Percentiles rank a stretch among this genome's conserved stretches.
phyloP scores from a whole-genome alignment of 345 rosid genomes.

The Arabidopsis suecica region DNA sequence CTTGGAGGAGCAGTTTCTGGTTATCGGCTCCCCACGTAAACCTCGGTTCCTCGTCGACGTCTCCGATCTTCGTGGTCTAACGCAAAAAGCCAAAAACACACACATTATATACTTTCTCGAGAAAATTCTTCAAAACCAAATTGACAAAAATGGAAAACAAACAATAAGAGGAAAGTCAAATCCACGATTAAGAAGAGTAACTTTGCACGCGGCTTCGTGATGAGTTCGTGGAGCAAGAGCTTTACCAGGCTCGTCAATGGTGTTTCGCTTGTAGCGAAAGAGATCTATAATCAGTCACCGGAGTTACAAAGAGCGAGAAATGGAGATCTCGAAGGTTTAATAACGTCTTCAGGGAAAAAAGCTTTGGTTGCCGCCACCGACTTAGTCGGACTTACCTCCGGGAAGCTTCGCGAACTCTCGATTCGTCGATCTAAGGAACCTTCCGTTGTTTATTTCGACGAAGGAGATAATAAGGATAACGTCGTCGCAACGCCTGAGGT shows the following conservation, averaged over 20 bases:
- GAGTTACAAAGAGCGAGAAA: slow-evolving; percentile 48
- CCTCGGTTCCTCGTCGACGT: slow-evolving; percentile 39
- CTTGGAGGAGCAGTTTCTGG: slow-evolving; percentile 25
- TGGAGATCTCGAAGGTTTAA: slow-evolving; percentile 65
- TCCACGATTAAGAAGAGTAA: background rate
- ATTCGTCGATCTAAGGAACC: slow-evolving; percentile 60
- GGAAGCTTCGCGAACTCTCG: slow-evolving; percentile 62
- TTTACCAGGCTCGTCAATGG: slow-evolving; percentile 70
- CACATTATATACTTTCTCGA: slow-evolving; percentile 16
- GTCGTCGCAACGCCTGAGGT: slow-evolving; percentile 13
- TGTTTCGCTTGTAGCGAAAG: slow-evolving; percentile 73
- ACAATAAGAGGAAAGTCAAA: background rate
- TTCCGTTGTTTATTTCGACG: slow-evolving; percentile 64
- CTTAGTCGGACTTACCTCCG: slow-evolving; percentile 77
- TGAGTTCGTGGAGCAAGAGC: slow-evolving; percentile 59
- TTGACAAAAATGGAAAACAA: background rate
- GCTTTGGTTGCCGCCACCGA: slow-evolving; percentile 79
- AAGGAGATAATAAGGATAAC: background rate
- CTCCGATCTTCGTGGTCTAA: slow-evolving; percentile 47
- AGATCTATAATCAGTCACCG: slow-evolving; percentile 66
- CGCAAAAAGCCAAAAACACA: slow-evolving; percentile 32
- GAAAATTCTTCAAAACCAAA: slow-evolving; percentile 18
- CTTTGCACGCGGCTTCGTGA: slow-evolving; percentile 4
- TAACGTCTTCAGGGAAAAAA: slow-evolving; percentile 62
- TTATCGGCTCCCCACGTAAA: slow-evolving; percentile 45